These are phyloP conservation scores for Boletus sp. DNA, from an alignment of 768 basidiomycete species.

Conservation along the genomic window DNA sequence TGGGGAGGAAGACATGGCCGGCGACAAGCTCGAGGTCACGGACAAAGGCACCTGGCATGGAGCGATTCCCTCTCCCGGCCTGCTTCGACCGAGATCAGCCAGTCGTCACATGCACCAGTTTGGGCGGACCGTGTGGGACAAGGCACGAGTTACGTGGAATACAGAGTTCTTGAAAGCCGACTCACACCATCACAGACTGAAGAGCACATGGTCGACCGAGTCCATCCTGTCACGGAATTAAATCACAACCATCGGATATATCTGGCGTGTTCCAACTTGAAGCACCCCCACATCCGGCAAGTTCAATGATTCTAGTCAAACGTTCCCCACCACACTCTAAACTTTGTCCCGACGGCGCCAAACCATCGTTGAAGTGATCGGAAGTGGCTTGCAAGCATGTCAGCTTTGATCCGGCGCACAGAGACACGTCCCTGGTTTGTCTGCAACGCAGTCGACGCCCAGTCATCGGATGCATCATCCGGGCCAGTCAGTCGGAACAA, in stretches of 20 bases:
- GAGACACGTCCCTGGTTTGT: not conserved
- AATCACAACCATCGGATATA: no score
- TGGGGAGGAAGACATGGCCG: conserved; percentile 19
- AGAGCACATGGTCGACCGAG: conserved; percentile 14
- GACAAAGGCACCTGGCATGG: conserved; percentile 2
- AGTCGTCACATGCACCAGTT: conserved; percentile 12
- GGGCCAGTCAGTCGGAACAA: conserved; percentile 14
- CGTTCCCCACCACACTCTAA: not conserved
- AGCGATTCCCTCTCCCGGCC: not conserved
- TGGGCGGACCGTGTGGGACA: not conserved
- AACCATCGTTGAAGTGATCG: no score
- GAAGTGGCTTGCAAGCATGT: not conserved
- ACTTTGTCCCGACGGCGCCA: not conserved
- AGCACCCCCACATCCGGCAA: not conserved
- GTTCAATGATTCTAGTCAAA: not conserved
- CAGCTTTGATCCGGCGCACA: not conserved
- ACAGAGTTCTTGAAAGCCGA: not conserved
- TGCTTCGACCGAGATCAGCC: not conserved
- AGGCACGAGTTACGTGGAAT: not conserved
- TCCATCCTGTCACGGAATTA: not conserved
- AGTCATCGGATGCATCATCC: not conserved
- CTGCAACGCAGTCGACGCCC: not conserved
- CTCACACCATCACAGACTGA: not conserved
- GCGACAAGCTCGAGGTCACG: conserved; percentile 7
- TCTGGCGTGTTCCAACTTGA: no score